Base-by-base conservation (phyloP, 176 grass and related monocot genomes). In the Ensete glaucum region DNA sequence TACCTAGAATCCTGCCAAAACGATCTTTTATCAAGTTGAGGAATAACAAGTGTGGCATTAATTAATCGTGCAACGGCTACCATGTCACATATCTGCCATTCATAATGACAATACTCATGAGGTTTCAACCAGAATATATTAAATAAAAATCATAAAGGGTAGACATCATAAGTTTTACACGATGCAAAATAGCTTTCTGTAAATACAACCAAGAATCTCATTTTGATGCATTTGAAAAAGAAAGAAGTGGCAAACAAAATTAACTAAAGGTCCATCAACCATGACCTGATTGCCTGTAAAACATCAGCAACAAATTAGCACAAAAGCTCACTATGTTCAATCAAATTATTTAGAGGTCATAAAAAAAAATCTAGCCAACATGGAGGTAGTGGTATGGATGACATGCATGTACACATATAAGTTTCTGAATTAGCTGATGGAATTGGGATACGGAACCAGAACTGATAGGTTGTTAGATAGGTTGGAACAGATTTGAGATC, bases 1-100 rank as follows among this genome's bases (percentile, higher is more conserved):
- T 59, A 90, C 93, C 93, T 96, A 82, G 56, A 88, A 73, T 96
- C 93, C 17, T 85, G 89, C 93, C 93, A 96, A 90, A 92, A 96
- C 72, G 93, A 96, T 88, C 88, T 96, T 82, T 92, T 96, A 78
- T 96, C 93, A 71, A 96, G 93, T 72, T 92, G 86, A 52, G 93
- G 93, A 75, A 96, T 88, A 79, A 96, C 83, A 55, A 96, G 87
- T 72, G 87, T 86, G 64, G 93, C 93, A 74, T 96, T 90, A 72
- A 96, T 76, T 81, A 96, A 84, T 1, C 81, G 85, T 43, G 89
- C 89, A 60, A 96, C 87, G 59, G 81, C 93, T 67, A 96, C 93
- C 89, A 96, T 96, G 63, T 92, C 93, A 74, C 87, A 84, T 51
- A 92, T 92, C 93, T 96, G 87, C 77, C 73, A 92, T 13, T 43